Evolutionary conservation across 1,284 basidiomycete genomes (phyloP).

Genomic region (Leccinum pachyderme): DNA sequence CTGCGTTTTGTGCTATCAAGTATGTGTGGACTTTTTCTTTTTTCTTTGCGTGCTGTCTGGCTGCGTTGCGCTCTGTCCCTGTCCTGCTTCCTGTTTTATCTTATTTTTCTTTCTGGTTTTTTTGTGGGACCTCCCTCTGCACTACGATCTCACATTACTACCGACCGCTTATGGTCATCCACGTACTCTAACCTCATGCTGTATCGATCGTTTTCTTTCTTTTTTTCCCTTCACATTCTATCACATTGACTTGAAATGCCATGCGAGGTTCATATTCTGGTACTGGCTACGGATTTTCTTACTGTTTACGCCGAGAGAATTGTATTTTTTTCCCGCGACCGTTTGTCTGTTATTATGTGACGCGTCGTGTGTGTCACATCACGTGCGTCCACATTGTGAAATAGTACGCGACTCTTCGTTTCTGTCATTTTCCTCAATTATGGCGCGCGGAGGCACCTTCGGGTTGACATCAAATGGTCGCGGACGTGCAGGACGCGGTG

Average conservation of each 20-base stretch:
- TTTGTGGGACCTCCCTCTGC: conserved; percentile 3
- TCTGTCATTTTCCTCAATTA: conserved; percentile 11
- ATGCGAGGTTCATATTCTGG: conserved; percentile 4
- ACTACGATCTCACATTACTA: conserved; percentile 21
- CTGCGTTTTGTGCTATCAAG: conserved; percentile 7
- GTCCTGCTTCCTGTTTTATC: conserved; percentile 1
- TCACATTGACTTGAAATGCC: not conserved
- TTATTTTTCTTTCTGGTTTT: conserved; percentile 1
- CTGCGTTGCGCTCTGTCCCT: conserved; percentile 3
- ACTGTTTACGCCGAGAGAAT: not conserved
- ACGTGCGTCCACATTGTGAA: conserved; percentile 14
- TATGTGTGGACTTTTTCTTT: conserved; percentile 5
- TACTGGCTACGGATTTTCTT: conserved; percentile 26
- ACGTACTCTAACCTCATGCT: conserved; percentile 12
- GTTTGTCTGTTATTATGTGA: conserved; percentile 13
- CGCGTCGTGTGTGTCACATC: conserved; percentile 29
- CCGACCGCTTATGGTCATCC: conserved; percentile 1
- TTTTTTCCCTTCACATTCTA: conserved; percentile 6
- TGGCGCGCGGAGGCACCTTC: conserved; percentile 36
- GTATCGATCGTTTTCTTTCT: conserved; percentile 2
- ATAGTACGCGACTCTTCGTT: not conserved
- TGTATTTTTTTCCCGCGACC: not conserved
- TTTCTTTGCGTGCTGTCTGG: conserved; percentile 4
- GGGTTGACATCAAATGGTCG: conserved; percentile 34
- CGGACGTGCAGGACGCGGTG: conserved; percentile 44